A percentile compares a stretch with the other conserved stretches of the same genome.
Evolutionary conservation across 345 rosid genomes (phyloP).

Genomic region (Populus pruinosa): DNA sequence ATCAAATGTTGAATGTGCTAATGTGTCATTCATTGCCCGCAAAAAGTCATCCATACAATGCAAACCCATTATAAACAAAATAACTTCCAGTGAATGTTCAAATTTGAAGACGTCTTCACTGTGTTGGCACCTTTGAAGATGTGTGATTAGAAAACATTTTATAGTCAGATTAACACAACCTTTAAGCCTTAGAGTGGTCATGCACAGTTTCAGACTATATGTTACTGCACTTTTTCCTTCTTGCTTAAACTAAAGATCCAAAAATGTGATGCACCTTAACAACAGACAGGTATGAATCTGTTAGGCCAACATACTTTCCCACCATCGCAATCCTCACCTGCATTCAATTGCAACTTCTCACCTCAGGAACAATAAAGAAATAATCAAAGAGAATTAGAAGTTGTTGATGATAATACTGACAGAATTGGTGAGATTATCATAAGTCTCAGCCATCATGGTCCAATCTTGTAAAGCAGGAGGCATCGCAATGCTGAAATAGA

Average conservation of each 20-base stretch:
- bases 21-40: not conserved
- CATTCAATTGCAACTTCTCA: conserved; percentile 17
- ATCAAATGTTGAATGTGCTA: not conserved
- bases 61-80: not conserved
- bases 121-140: not conserved
- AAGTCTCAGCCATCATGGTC: conserved; percentile 38
- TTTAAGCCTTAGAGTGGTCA: not conserved
- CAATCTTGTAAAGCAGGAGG: conserved; percentile 33
- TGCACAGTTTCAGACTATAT: not conserved
- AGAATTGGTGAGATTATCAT: conserved; percentile 35
- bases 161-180: not conserved
- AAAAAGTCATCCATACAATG: not conserved
- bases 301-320: conserved; percentile 37
- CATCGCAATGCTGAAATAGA: conserved; percentile 36
- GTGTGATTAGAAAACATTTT: not conserved
- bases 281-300: conserved; percentile 37
- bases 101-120: not conserved
- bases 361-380: conserved; percentile 23
- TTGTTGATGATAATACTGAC: conserved; percentile 35
- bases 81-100: not conserved
- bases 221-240: not conserved
- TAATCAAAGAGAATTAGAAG: conserved; percentile 13
- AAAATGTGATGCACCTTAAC: conserved; percentile 21
- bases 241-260: conserved; percentile 1
- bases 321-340: conserved; percentile 41